phyloP scores from a whole-genome alignment of 2,329 filamentous ascomycete genomes.

The Tolypocladium paradoxum region DNA sequence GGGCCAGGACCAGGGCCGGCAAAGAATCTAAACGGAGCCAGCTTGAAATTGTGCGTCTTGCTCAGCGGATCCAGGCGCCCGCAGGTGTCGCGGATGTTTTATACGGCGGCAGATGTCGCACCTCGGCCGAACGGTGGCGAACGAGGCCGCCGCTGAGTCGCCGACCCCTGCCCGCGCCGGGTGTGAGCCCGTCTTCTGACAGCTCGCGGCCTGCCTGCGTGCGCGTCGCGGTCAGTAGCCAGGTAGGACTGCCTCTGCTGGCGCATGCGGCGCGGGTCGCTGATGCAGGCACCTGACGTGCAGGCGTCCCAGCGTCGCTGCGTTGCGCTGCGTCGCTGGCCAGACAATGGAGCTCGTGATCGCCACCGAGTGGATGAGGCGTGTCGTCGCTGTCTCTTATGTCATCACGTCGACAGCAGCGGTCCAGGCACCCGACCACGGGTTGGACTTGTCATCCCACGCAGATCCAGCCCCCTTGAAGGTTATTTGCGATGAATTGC shows the following conservation, averaged over 20 bases:
- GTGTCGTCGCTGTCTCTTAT: not conserved
- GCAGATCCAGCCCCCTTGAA: not conserved
- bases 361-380: not conserved
- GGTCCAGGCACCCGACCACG: not conserved
- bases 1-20: slow-evolving; percentile 16
- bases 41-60: slow-evolving; percentile 14
- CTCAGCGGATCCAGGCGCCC: not conserved
- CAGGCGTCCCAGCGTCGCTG: not conserved
- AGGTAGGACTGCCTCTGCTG: not conserved
- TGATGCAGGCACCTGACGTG: slow-evolving; percentile 9
- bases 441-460: not conserved
- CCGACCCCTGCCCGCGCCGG: not conserved
- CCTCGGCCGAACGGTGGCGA: not conserved
- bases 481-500: not conserved
- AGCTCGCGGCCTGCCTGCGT: not conserved
- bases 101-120: not conserved
- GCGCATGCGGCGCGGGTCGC: slow-evolving; percentile 5
- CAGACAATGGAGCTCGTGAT: slow-evolving; percentile 2
- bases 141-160: not conserved
- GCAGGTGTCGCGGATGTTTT: not conserved
- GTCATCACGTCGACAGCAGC: not conserved
- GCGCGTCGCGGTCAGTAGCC: not conserved
- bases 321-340: not conserved
- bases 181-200: not conserved
- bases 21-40: slow-evolving; percentile 35